These are phyloP conservation scores for Claviceps monticola DNA, from an alignment of 2,329 filamentous ascomycete genomes.

Conservation along the genomic window DNA sequence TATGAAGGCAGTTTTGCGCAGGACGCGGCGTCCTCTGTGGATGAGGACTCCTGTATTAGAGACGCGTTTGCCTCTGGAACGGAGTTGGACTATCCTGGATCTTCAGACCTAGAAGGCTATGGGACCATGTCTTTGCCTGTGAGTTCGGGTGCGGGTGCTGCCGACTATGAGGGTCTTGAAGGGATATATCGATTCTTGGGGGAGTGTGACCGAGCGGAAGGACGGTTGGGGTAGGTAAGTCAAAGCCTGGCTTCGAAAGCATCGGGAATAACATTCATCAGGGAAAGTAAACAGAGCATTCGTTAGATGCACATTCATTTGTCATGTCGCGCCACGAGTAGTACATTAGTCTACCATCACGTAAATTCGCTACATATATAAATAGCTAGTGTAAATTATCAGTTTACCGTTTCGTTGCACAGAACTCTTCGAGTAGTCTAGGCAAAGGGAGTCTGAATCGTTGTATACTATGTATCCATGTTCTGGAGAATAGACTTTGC, in stretches of 20 bases:
- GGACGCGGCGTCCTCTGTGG: constrained; percentile 18
- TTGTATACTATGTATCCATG: too few species aligned
- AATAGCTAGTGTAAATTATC: too few species aligned
- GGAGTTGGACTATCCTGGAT: constrained; percentile 32
- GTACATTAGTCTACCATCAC: too few species aligned
- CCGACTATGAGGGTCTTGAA: constrained; percentile 40
- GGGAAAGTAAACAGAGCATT: too few species aligned
- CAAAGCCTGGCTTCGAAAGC: neutral
- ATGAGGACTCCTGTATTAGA: constrained; percentile 21
- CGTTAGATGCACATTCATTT: too few species aligned
- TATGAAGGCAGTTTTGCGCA: constrained; percentile 27
- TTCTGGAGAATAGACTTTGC: too few species aligned
- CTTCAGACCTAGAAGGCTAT: constrained; percentile 33
- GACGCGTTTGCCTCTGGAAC: constrained; percentile 29
- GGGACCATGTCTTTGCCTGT: constrained; percentile 34
- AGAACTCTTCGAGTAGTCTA: too few species aligned
- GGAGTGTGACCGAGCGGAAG: constrained; percentile 36
- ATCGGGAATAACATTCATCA: too few species aligned
- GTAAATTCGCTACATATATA: too few species aligned
- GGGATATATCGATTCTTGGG: constrained; percentile 45
- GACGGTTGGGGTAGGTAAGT: constrained; percentile 15
- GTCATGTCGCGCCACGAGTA: too few species aligned
- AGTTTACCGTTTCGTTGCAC: too few species aligned
- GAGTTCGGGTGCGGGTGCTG: constrained; percentile 29
- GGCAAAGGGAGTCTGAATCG: too few species aligned